A percentile compares a stretch with the other conserved stretches of the same genome.
Evolutionary conservation across 2,329 filamentous ascomycete species (phyloP).

Genomic region (Hymenoscyphus occultus): DNA sequence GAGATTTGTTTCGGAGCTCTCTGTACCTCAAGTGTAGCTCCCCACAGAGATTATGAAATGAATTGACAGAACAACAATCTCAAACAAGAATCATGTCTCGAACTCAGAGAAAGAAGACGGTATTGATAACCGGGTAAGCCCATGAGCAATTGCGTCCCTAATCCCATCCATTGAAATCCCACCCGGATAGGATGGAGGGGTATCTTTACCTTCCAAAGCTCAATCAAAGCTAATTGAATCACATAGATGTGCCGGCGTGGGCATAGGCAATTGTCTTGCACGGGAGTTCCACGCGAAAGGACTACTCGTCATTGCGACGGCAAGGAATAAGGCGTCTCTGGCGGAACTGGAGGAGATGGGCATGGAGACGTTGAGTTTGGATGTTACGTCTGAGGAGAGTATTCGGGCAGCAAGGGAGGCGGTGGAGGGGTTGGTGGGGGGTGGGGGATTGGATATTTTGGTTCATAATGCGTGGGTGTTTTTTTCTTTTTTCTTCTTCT

Average conservation of each 20-base stretch:
- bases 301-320: conserved; percentile 42
- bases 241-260: conserved; percentile 34
- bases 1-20: no score
- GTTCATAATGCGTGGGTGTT: conserved; percentile 75
- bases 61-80: background rate
- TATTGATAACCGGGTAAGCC: conserved; percentile 26
- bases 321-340: conserved; percentile 38
- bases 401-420: conserved; percentile 24
- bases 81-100: background rate
- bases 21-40: no score
- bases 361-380: conserved; percentile 41
- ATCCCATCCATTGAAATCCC: background rate
- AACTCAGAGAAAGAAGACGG: conserved; percentile 14
- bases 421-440: conserved; percentile 52
- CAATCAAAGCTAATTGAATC: conserved; percentile 1
- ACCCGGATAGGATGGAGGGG: background rate
- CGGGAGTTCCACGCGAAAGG: conserved; percentile 39
- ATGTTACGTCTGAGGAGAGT: conserved; percentile 38
- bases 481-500: background rate
- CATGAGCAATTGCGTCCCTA: background rate
- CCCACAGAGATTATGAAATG: background rate
- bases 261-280: conserved; percentile 43
- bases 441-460: conserved; percentile 75
- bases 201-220: background rate
- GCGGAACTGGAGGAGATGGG: conserved; percentile 30